A percentile compares a stretch with the other conserved stretches of the same genome.
Evolutionary conservation across 2,329 filamentous ascomycete species (phyloP).

Genomic region (Gaeumannomyces sp.): DNA sequence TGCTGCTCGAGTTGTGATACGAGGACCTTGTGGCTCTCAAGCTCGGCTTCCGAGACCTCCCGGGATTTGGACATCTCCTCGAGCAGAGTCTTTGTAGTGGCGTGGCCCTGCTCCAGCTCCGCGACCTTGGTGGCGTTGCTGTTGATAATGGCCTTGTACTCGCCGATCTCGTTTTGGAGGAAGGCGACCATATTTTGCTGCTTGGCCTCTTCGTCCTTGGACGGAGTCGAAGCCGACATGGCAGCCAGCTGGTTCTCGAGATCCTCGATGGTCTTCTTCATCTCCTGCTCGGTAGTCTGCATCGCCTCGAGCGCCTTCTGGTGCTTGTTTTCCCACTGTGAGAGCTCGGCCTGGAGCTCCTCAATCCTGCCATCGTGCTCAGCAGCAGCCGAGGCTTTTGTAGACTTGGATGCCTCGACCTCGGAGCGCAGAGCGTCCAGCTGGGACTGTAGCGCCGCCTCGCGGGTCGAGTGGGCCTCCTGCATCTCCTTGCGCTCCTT

Average conservation of each 20-base stretch:
- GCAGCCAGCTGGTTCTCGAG: slow-evolving; percentile 60
- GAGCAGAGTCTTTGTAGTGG: slow-evolving; percentile 59
- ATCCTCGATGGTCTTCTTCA: slow-evolving; percentile 65
- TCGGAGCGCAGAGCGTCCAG: slow-evolving; percentile 60
- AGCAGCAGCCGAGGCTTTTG: slow-evolving; percentile 11
- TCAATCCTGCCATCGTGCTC: slow-evolving; percentile 53
- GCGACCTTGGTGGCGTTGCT: slow-evolving; percentile 63
- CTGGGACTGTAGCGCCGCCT: slow-evolving; percentile 67
- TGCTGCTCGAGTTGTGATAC: slow-evolving; percentile 50
- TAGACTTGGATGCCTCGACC: slow-evolving; percentile 27
- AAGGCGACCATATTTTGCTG: slow-evolving; percentile 54
- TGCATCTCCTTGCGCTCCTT: slow-evolving; percentile 69
- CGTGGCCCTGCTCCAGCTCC: slow-evolving; percentile 67
- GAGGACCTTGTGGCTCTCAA: slow-evolving; percentile 39
- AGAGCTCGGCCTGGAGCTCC: slow-evolving; percentile 65
- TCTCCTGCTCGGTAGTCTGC: slow-evolving; percentile 64
- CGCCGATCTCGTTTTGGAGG: slow-evolving; percentile 69
- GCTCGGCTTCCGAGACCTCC: slow-evolving; percentile 31
- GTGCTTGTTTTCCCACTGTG: slow-evolving; percentile 72
- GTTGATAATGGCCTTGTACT: slow-evolving; percentile 70
- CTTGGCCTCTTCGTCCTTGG: slow-evolving; percentile 38
- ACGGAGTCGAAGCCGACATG: slow-evolving; percentile 27
- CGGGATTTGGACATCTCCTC: slow-evolving; percentile 43
- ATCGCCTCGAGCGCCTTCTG: slow-evolving; percentile 62
- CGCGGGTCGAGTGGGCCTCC: slow-evolving; percentile 64